Base-by-base conservation (phyloP, 2,329 filamentous ascomycete genomes). In the Microdochium paspali region DNA sequence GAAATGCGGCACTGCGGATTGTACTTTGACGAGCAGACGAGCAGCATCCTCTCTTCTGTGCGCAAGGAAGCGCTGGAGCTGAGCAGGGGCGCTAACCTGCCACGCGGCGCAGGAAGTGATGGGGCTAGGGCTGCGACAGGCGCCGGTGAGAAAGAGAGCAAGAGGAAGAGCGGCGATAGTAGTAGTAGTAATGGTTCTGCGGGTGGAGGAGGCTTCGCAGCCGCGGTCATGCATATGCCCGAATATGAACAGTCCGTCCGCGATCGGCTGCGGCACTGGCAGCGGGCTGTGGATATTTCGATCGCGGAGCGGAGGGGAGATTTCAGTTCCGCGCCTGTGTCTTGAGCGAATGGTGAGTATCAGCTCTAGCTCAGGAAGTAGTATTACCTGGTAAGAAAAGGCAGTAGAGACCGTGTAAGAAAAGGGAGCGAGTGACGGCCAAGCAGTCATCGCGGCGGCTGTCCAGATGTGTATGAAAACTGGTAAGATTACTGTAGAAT, bases 1-100 rank as follows among this genome's bases (percentile, higher is more conserved):
- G 83, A 87, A 64, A 87, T 88, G 84, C 73, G 76, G 35, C 68
- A 74, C 28, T 73, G 76, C 1, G 82, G 82, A 0, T 66, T 87
- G 4, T 73, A 74, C 44, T 79, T 77, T 50, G 74, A 85, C 53
- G 51, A 56, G 10, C 62, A 62, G 21, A 80, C 77, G 1, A 58
- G 70, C n/a, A 53, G 51, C 7, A 51, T 73, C 15, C 49, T 72
- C 5, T 50, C 59, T 20, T 55, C 52, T 23, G 66, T 69, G 18
- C 15, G 35, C 15, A n/a, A 18, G 10, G 35, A 40, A 20, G 35
- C 35, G 15, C 35, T 10, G n/a, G 35, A 40, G 13, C 35, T 40
- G 6, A 40, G 35, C 35, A 15, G 3, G 13, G 35, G n/a, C n/a
- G n/a, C 35, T 20, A 9, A 9, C 12, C 10, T 35, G 10, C 31